phyloP scores from a whole-genome alignment of 495 filamentous ascomycete species.

The Melanomma pulvis-pyrius region DNA sequence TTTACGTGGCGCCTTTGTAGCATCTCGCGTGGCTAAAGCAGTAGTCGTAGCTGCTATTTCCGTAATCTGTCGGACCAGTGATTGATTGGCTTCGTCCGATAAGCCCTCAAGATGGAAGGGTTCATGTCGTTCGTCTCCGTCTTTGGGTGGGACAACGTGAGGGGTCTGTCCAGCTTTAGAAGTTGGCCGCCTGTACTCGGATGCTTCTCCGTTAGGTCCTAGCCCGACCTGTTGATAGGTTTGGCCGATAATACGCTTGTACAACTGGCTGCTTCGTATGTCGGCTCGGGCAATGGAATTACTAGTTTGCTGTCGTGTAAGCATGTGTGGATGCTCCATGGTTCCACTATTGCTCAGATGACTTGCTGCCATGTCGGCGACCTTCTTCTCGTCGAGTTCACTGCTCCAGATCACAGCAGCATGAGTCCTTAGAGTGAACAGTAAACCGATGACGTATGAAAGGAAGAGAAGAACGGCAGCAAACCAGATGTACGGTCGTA shows the following conservation, averaged over 20 bases:
- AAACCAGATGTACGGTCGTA: constrained; percentile 90
- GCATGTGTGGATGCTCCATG: constrained; percentile 11
- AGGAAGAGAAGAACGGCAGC: constrained; percentile 84
- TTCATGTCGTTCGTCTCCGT: constrained; percentile 47
- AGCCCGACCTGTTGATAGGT: constrained; percentile 80
- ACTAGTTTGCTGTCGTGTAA: constrained; percentile 28
- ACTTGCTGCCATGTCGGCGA: constrained; percentile 31
- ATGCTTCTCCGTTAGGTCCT: constrained; percentile 30
- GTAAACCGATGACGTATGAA: constrained; percentile 89
- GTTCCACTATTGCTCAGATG: constrained; percentile 19
- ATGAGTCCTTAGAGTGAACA: constrained; percentile 96
- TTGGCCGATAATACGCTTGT: constrained; percentile 91
- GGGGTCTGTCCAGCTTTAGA: constrained; percentile 32
- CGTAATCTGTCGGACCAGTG: constrained; percentile 77
- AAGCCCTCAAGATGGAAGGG: constrained; percentile 64
- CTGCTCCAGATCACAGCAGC: constrained; percentile 95
- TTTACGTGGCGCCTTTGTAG: constrained; percentile 57
- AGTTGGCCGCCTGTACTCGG: constrained; percentile 5
- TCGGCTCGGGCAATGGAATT: constrained; percentile 30
- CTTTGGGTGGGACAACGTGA: constrained; percentile 53
- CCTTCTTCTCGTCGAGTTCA: constrained; percentile 82
- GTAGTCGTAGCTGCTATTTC: constrained; percentile 93
- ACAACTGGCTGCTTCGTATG: constrained; percentile 81
- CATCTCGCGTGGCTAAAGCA: constrained; percentile 82
- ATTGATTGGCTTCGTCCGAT: constrained; percentile 75